phyloP scores from a whole-genome alignment of 1,284 basidiomycete genomes.

The Trichosporon faecale region DNA sequence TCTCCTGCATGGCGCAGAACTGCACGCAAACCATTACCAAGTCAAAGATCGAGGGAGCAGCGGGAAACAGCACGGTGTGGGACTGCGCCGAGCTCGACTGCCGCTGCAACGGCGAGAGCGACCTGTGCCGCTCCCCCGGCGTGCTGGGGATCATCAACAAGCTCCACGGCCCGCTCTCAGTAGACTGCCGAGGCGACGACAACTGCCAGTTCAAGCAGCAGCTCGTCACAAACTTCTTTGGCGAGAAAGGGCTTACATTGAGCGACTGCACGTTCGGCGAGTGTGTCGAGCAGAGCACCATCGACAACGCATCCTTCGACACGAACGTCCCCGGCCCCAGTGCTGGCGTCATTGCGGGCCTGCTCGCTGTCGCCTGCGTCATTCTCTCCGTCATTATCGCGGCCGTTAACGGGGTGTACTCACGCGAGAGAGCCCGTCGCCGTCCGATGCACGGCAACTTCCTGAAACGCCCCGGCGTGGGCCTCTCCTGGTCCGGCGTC shows the following conservation, averaged over 20 bases:
- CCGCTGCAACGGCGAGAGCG: constrained; percentile 64
- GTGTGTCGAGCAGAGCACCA: constrained; percentile 74
- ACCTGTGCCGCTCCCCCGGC: constrained; percentile 64
- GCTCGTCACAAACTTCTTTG: constrained; percentile 66
- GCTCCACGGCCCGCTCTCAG: constrained; percentile 52
- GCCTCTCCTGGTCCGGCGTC: constrained; percentile 67
- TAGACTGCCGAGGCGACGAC: constrained; percentile 63
- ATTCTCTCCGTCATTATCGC: constrained; percentile 60
- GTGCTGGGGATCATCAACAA: constrained; percentile 59
- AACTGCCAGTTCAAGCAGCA: constrained; percentile 73
- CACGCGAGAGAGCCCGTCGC: constrained; percentile 61
- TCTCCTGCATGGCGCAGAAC: constrained; percentile 68
- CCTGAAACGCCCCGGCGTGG: constrained; percentile 55
- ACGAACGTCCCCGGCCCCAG: constrained; percentile 38
- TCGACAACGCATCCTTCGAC: constrained; percentile 57
- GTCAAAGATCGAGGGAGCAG: constrained; percentile 23
- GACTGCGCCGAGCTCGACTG: constrained; percentile 69
- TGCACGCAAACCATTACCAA: constrained; percentile 62
- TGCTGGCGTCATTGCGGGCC: constrained; percentile 78
- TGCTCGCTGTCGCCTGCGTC: constrained; percentile 72
- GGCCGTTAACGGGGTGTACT: constrained; percentile 61
- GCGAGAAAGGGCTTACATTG: constrained; percentile 65
- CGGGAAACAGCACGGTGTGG: constrained; percentile 57
- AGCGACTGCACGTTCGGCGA: constrained; percentile 76
- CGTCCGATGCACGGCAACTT: constrained; percentile 40